phyloP scores from a whole-genome alignment of 2,329 filamentous ascomycete genomes.

The Fusarium sp. region DNA sequence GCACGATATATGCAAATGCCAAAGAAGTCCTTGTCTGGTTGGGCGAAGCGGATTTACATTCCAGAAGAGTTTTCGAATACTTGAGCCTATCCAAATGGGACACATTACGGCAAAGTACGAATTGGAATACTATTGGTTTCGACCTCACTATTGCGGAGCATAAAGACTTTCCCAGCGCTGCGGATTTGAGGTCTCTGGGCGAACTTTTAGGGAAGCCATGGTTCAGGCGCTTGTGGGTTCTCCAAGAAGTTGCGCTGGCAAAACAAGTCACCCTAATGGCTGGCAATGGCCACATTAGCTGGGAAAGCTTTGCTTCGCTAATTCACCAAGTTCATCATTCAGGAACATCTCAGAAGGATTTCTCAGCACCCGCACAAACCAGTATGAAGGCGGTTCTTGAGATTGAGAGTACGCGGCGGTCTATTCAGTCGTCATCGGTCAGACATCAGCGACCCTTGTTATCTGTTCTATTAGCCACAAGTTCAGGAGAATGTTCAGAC shows the following conservation, averaged over 20 bases:
- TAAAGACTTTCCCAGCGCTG: not conserved
- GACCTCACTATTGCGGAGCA: not conserved
- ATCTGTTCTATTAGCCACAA: not conserved
- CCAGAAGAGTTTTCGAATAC: not conserved
- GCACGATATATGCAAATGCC: not conserved
- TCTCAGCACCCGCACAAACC: not conserved
- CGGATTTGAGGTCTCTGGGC: not conserved
- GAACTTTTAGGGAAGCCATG: not conserved
- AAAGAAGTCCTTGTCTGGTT: not conserved
- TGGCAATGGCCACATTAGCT: not conserved
- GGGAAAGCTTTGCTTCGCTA: not conserved
- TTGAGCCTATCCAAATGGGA: not conserved
- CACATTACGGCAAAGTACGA: not conserved
- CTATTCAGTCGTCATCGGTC: not conserved
- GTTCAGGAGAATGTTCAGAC: not conserved
- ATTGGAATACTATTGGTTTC: not conserved
- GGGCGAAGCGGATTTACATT: not conserved
- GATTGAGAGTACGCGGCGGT: not conserved
- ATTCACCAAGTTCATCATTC: not conserved
- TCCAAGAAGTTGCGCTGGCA: not conserved
- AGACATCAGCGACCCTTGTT: not conserved
- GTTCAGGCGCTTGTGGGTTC: not conserved
- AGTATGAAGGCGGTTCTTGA: not conserved
- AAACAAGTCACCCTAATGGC: not conserved
- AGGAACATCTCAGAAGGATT: not conserved